Evolutionary conservation across 768 basidiomycete genomes (phyloP).

Genomic region (Rhodotorula kratochvilovae): DNA sequence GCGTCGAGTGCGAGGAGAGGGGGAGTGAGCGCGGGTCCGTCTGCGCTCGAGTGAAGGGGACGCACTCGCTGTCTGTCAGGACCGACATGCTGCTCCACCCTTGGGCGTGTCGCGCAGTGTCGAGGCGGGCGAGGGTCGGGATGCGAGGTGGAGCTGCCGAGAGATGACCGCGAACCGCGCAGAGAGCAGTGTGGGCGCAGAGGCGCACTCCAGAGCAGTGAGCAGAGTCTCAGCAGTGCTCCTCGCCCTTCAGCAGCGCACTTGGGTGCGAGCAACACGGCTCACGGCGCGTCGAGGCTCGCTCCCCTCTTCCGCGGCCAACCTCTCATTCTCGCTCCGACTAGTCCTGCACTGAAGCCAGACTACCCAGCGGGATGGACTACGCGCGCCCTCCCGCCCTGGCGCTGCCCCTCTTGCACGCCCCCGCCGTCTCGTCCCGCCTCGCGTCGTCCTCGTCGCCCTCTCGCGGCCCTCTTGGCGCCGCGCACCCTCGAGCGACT

Average conservation of each 20-base stretch:
- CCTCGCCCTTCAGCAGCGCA: too few relatives aligned
- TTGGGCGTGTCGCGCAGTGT: too few relatives aligned
- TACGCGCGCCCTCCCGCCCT: neutral
- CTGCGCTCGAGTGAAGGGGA: too few relatives aligned
- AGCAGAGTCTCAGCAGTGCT: too few relatives aligned
- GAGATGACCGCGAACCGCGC: too few relatives aligned
- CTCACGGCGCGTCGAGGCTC: too few relatives aligned
- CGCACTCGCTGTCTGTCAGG: conserved; percentile 47
- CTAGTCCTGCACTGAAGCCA: neutral
- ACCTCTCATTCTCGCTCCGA: neutral
- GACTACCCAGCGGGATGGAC: too few relatives aligned
- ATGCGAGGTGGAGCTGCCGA: neutral
- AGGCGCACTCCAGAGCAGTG: too few relatives aligned
- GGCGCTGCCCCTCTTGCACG: neutral
- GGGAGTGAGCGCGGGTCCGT: neutral
- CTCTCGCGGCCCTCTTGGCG: neutral
- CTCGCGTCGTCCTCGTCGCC: neutral
- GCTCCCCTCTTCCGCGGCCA: too few relatives aligned
- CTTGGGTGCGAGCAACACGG: too few relatives aligned
- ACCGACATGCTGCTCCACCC: conserved; percentile 41
- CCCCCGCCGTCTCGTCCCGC: neutral
- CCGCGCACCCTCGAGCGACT: neutral
- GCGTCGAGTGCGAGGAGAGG: neutral
- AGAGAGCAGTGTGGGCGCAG: too few relatives aligned
- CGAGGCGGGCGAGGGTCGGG: too few relatives aligned